Base-by-base conservation (phyloP, 495 filamentous ascomycete species). In the Talaromyces proteolyticus region DNA sequence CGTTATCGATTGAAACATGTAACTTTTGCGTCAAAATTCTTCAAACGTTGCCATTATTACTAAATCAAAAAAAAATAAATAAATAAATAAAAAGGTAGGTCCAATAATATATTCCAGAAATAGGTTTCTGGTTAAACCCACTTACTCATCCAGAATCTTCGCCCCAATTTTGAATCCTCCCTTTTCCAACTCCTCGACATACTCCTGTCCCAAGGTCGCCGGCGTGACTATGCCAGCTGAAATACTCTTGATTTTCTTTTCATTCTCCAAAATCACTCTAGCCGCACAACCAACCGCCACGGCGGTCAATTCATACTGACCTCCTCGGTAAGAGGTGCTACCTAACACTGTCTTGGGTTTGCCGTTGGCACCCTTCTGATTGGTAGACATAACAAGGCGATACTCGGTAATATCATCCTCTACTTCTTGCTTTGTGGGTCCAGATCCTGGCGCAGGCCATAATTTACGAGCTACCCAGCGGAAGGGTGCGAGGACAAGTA, bases 141-240 rank as follows among this genome's bases (percentile, higher is more conserved):
- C n/a, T 19, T 42, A 16, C 57, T 54, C 70, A 44, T 64, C 53
- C 16, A 70, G 61, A 0, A 72, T 53, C 58, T 66, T 62, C 1
- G 65, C 72, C 42, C 88, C 80, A 47, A 88, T 69, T 43, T 68
- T 77, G 51, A 88, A 80, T 1, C 87, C 87, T 12, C 70, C 77
- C 43, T 75, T 71, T 12, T 79, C 72, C 52, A 92, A 61, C 38
- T 87, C 77, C 58, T 93, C 84, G 50, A 93, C 74, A 58, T 80
- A 91, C 23, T 73, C 71, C 63, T 91, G 85, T 0, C 90, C 90
- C 34, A 96, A 66, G 36, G 80, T 87, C n/a, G 88, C 86, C n/a
- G 90, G 77, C 1, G 90, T 96, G 17, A 90, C 81, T 20, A 94
- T 69, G 8, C 88, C 88, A 20, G 88, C 84, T 1, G 87, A 71